Conservation (phyloP, 129 eudicot species). For the Pittosporum tobira region DNA sequence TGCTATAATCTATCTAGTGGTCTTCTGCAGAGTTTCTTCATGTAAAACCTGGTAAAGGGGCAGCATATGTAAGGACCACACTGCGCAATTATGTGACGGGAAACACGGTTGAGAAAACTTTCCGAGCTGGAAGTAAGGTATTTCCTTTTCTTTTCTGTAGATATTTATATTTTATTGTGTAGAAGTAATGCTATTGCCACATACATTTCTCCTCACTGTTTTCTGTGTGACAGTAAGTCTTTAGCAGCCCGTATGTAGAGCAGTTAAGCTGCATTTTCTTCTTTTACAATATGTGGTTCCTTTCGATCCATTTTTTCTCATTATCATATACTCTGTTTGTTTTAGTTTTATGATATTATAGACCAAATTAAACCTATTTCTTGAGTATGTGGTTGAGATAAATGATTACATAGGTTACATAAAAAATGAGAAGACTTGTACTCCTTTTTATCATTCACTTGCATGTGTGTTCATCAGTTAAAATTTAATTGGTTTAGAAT, state of each 20-base stretch:
- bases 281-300: no score
- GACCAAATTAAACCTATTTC: not conserved
- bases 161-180: not conserved
- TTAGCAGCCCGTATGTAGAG: no score
- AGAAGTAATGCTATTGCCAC: not conserved
- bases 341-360: not conserved
- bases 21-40: constrained; percentile 68
- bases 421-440: no score
- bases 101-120: constrained; percentile 87
- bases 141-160: not conserved
- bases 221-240: not conserved
- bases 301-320: not conserved
- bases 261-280: no score
- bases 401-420: not conserved
- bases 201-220: not conserved
- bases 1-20: constrained; percentile 1
- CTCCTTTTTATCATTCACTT: no score
- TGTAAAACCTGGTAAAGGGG: constrained; percentile 99
- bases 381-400: not conserved
- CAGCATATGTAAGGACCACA: constrained; percentile 89
- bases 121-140: constrained; percentile 92
- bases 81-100: constrained; percentile 71
- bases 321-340: not conserved
- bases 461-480: no score
- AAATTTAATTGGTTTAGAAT: no score